Evolutionary conservation across 1,139 yeast species (phyloP), one percentile per base, ranked within the genome.

Genomic region (Barnettozyma hawaiiensis): DNA sequence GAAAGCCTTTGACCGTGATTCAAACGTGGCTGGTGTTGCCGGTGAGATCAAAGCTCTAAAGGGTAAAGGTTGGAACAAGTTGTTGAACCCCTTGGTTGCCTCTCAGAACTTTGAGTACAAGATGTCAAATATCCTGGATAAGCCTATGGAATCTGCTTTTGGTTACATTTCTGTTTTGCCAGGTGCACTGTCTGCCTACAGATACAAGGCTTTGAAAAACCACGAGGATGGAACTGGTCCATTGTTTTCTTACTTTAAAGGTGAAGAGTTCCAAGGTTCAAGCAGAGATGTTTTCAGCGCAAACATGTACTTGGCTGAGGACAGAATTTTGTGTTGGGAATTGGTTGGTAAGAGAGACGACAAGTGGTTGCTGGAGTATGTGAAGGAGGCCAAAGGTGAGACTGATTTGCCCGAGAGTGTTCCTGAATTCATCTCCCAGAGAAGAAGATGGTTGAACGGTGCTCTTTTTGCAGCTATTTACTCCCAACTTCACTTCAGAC

Each of bases 381-480:
- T 92, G 42, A 84, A 85, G 57, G 85, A 80, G 63, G 97, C 97
- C 2, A 83, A 85, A 22, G 98, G 97, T 53, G 97, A 90, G 61
- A 92, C 98, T 0, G 98, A 92, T 73, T 97, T 92, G 39, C 98
- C 98, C 3, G 97, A 90, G 60, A 71, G 80, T 6, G 72, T 90
- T 37, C 77, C 97, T 0, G 98, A 92, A 62, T 90, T 92, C 59
- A 79, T 92, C 46, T 81, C 95, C 14, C 98, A 92, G 66, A 80
- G 98, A 69, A 78, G 98, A 68, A 80, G 98, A 67, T 92, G 98
- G 98, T 77, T 92, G 43, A 92, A 92, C 62, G 98, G 98, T 67
- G 96, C 98, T 0, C 79, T 90, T 59, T 92, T 92, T 66, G 97
- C 98, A 2, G 97, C 97, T 1, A 67, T 92, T 46, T 92, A 84